phyloP scores from a whole-genome alignment of 148 eudicot genomes.

The Amaranthus cruentus region DNA sequence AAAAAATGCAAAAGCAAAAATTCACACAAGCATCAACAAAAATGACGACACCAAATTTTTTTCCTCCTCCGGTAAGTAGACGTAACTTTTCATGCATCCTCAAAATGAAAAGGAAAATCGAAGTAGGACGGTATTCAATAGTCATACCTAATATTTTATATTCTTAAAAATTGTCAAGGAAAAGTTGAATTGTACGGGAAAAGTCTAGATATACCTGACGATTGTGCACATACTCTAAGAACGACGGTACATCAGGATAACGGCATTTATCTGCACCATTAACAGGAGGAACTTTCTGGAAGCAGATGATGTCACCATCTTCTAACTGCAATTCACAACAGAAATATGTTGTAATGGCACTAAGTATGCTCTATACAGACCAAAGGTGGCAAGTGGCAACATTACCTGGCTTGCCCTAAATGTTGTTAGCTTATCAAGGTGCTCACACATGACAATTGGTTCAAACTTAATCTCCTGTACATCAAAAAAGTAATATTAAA shows the following conservation, averaged over 20 bases:
- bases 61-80: no score
- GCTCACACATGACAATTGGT: constrained; percentile 89
- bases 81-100: no score
- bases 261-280: constrained; percentile 47
- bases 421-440: constrained; percentile 56
- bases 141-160: background rate
- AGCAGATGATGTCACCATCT: constrained; percentile 98
- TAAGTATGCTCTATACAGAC: background rate
- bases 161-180: background rate
- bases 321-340: constrained; percentile 48
- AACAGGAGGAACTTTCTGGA: constrained; percentile 53
- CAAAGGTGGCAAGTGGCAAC: constrained; percentile 23
- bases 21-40: no score
- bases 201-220: constrained; percentile 60
- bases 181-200: background rate
- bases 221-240: constrained; percentile 84
- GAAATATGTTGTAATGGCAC: constrained; percentile 1
- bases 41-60: no score
- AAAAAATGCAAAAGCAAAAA: no score
- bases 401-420: constrained; percentile 73
- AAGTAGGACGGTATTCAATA: no score
- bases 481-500: constrained; percentile 8
- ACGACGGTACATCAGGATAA: constrained; percentile 74
- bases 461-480: constrained; percentile 90
- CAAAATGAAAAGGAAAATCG: no score